Base-by-base conservation (phyloP, 129 eudicot genomes). In the Lactuca saligna region DNA sequence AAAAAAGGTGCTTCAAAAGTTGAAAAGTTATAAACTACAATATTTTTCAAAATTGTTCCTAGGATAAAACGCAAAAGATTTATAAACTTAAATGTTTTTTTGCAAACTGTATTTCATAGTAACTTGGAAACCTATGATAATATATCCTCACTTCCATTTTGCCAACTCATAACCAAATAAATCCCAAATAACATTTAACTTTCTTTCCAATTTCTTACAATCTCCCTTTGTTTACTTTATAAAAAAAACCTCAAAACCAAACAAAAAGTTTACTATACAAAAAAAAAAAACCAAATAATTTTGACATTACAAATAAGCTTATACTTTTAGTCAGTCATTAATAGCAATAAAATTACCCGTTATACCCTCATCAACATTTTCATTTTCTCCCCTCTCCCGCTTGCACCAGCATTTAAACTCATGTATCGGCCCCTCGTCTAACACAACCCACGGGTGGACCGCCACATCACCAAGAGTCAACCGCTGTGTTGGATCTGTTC, bases 341-440 rank as follows among this genome's bases (percentile, higher is more conserved):
- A 75, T 63, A 71, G 33, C 48, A 5, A 78, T 68, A 35, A 70
- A 64, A 70, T 63, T 41, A 57, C 50, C 72, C 9, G 75, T 61
- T 64, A 56, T 80, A 75, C 77, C 76, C 66, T 41, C 80, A 74
- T 63, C 86, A 34, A 72, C 75, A 25, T 62, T 61, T 50, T 50
- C 75, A 25, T 62, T 61, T 50, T 50, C 69, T 53, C 69, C 82
- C 16, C 60, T 61, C 42, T 69, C 81, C 6, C 78, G 88, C 64
- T 86, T 82, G 79, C 96, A 88, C 97, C 97, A 91, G 39, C 97
- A 91, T 55, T 69, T 46, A 72, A 81, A 84, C 3, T 70, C 75
- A 17, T 89, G 91, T 61, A 82, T 70, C 3, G 94, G 94, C 46
- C 88, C 96, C 15, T 75, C 94, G 20, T 86, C 88, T 54, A 85